A percentile compares a stretch with the other conserved stretches of the same genome.
These are phyloP conservation scores for Bolboschoenoplectus hybrid DNA, from an alignment of 202 grass and related monocot species.

Conservation along the genomic window DNA sequence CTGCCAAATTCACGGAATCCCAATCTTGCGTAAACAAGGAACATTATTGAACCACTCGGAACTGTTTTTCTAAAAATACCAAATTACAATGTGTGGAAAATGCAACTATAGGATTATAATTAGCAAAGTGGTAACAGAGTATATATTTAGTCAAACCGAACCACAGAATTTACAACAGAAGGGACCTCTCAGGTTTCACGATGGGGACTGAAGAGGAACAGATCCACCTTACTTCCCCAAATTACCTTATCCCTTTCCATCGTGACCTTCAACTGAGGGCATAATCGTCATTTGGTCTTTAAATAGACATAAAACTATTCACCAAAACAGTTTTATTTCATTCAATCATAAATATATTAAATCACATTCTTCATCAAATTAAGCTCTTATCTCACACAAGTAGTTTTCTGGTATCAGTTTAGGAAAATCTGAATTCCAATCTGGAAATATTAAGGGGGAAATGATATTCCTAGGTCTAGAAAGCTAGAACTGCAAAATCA, in stretches of 20 bases:
- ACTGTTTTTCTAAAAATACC: neutral
- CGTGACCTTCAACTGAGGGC: neutral
- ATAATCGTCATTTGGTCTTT: neutral
- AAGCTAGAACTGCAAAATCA: neutral
- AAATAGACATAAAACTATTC: conserved; percentile 14
- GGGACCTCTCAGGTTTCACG: neutral
- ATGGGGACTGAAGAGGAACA: neutral
- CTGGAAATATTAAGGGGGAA: conserved; percentile 7
- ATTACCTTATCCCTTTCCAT: neutral
- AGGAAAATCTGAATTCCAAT: conserved; percentile 1
- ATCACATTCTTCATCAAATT: neutral
- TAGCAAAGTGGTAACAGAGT: neutral
- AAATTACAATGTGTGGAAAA: neutral
- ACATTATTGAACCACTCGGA: neutral
- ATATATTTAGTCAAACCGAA: neutral
- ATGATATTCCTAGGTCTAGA: conserved; percentile 9
- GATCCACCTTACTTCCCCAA: conserved; percentile 12
- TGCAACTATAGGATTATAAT: neutral
- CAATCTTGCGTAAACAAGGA: neutral
- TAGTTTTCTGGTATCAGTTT: neutral
- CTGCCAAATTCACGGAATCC: neutral
- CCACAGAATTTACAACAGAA: neutral
- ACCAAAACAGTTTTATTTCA: conserved; percentile 24
- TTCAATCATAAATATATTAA: conserved; percentile 17
- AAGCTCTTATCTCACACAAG: neutral